Evolutionary conservation across 768 basidiomycete species (phyloP), one percentile per base, ranked within the genome.

Genomic region (Holtermannia corniformis): DNA sequence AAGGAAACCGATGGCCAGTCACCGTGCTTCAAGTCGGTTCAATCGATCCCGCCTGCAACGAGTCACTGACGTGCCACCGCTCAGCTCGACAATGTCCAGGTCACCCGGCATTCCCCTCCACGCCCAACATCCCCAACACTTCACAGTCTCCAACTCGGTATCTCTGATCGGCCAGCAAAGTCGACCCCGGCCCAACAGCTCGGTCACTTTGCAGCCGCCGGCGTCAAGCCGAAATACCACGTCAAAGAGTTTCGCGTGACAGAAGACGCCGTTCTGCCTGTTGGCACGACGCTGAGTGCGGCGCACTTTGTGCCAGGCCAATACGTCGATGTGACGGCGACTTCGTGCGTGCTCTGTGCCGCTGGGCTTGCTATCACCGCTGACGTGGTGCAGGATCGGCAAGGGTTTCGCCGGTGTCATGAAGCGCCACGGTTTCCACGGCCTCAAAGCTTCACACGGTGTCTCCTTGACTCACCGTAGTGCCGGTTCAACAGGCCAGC

Each of bases 291-390:
- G 12, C 66, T 99, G 37, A 90, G 86, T 44, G 89, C 91, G 0
- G 78, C 86, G 41, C 95, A 99, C 72, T 97, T 93, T 63, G 95
- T 97, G 5, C 95, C 95, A 0, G 95, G 95, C 0, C 95, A 99
- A 70, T 89, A 78, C 66, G 88, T 97, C 12, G 93, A 97, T 71
- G 86, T 91, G 4, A 78, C 86, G 56, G 86, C 86, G 5, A 86
- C 85, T 59, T 88, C 87, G 93, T 97, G 65, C 61, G 87, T 80
- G 41, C 2, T 5, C 11, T 32, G 40, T 16, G 16, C 2, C 22
- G 28, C 40, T 23, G 28, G 21, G 44, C 23, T 20, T 49, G 13
- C 4, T 21, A 48, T 60, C 67, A 13, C 64, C 25, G 11, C 22
- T 22, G 55, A 59, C 32, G 4, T 20, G 44, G 10, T 49, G 40